Percentiles rank a stretch among this genome's conserved stretches.
These are phyloP conservation scores for Tylopilus sp. DNA, from an alignment of 1,284 basidiomycete genomes.

Conservation along the genomic window DNA sequence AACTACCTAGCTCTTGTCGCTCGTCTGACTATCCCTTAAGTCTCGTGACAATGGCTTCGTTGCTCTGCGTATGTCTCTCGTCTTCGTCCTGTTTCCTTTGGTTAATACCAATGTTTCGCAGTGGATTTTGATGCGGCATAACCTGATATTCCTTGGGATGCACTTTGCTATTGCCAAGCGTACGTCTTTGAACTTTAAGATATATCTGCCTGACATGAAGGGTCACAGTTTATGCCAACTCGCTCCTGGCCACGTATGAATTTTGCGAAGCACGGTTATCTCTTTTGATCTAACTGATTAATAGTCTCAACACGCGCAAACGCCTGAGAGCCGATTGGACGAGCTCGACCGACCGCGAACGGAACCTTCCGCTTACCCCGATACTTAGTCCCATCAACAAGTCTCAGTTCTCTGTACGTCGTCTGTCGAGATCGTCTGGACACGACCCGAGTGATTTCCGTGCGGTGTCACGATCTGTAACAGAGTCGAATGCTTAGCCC, in stretches of 20 bases:
- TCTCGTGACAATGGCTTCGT: conserved; percentile 34
- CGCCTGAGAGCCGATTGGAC: conserved; percentile 25
- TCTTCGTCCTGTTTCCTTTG: background rate
- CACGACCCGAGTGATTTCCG: background rate
- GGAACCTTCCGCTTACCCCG: conserved; percentile 9
- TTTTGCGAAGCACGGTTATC: background rate
- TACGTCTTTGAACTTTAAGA: conserved; percentile 17
- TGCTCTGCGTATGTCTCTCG: conserved; percentile 41
- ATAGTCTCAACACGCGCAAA: conserved; percentile 35
- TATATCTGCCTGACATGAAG: too few relatives aligned
- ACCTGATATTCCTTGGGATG: conserved; percentile 47
- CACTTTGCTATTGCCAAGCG: conserved; percentile 53
- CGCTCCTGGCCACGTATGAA: conserved; percentile 32
- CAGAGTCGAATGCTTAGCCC: conserved; percentile 28
- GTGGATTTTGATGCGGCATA: conserved; percentile 47
- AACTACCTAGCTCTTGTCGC: conserved; percentile 13
- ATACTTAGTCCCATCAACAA: conserved; percentile 15
- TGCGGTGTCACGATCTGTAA: background rate
- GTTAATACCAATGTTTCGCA: conserved; percentile 16
- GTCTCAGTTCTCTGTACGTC: conserved; percentile 25
- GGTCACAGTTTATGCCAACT: conserved; percentile 31
- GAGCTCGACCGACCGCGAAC: conserved; percentile 30
- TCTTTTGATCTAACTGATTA: background rate
- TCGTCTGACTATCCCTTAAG: conserved; percentile 25
- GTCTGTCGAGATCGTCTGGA: too few relatives aligned